A percentile compares a stretch with the other conserved stretches of the same genome.
phyloP scores from a whole-genome alignment of 2,329 filamentous ascomycete genomes.

The Penicillium sp. region DNA sequence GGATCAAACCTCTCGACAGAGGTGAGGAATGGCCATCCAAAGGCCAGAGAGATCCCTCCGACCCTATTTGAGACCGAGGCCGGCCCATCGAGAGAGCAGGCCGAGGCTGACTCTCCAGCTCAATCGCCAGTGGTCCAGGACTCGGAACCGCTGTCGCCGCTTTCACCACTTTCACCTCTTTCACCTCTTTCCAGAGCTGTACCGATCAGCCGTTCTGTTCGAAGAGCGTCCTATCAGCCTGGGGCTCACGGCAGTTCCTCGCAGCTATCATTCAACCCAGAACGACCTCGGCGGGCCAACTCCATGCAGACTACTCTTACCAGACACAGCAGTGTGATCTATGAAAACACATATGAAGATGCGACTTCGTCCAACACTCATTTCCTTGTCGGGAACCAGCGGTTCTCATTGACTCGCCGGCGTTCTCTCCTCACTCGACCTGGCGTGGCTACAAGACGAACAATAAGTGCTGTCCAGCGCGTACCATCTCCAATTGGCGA shows the following conservation, averaged over 20 bases:
- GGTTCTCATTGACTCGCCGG: constrained; percentile 40
- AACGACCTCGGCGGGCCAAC: constrained; percentile 30
- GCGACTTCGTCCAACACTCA: constrained; percentile 36
- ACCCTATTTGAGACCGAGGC: constrained; percentile 19
- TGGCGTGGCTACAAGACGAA: constrained; percentile 38
- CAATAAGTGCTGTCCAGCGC: constrained; percentile 25
- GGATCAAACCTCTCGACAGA: constrained; percentile 25
- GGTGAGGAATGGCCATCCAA: constrained; percentile 12
- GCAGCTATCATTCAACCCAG: constrained; percentile 14
- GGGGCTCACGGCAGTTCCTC: constrained; percentile 15
- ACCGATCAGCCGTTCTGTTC: constrained; percentile 21
- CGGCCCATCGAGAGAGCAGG: neutral
- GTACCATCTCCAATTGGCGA: constrained; percentile 29
- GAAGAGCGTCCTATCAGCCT: constrained; percentile 26
- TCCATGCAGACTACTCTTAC: constrained; percentile 32
- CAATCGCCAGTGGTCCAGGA: neutral
- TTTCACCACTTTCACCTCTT: constrained; percentile 4
- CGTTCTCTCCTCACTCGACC: constrained; percentile 39
- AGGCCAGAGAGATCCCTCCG: constrained; percentile 18
- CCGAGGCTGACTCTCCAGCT: neutral
- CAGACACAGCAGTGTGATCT: constrained; percentile 25
- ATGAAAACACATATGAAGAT: constrained; percentile 28
- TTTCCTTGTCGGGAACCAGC: constrained; percentile 35
- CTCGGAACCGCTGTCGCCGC: constrained; percentile 3
- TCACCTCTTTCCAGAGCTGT: constrained; percentile 16